A percentile compares a stretch with the other conserved stretches of the same genome.
phyloP scores from a whole-genome alignment of 352 stramenopile species.

The Phytophthora palmivora region DNA sequence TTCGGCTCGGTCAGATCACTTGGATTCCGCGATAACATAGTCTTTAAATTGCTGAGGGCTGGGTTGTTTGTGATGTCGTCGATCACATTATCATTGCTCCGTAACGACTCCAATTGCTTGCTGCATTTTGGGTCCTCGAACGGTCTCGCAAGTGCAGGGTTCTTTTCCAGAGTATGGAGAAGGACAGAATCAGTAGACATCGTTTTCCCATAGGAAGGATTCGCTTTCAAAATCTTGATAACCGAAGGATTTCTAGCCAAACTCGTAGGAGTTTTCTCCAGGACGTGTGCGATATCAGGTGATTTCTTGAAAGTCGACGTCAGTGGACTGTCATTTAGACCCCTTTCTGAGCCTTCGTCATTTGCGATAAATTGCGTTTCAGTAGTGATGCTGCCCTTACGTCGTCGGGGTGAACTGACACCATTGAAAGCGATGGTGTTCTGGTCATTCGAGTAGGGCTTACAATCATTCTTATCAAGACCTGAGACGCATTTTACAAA shows the following conservation, averaged over 20 bases:
- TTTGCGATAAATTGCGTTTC: background rate
- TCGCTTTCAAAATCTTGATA: background rate
- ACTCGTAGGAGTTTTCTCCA: background rate
- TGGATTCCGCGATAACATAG: background rate
- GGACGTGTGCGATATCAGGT: background rate
- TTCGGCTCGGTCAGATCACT: background rate
- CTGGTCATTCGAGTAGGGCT: background rate
- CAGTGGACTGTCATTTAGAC: background rate
- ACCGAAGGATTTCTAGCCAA: background rate
- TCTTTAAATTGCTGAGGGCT: background rate
- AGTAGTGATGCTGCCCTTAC: background rate
- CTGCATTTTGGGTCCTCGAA: background rate
- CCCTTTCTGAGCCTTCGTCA: background rate
- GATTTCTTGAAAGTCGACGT: background rate
- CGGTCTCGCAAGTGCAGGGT: background rate
- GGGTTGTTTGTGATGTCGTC: background rate
- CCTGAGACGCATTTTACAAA: background rate
- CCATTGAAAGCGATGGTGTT: background rate
- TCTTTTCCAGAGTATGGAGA: background rate
- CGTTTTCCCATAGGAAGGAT: background rate
- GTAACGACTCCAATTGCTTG: background rate
- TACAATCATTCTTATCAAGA: background rate
- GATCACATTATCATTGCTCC: background rate
- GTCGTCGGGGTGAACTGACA: background rate
- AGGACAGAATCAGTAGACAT: background rate